These are phyloP conservation scores for Sarcomyxa edulis DNA, from an alignment of 768 basidiomycete species.

Conservation along the genomic window DNA sequence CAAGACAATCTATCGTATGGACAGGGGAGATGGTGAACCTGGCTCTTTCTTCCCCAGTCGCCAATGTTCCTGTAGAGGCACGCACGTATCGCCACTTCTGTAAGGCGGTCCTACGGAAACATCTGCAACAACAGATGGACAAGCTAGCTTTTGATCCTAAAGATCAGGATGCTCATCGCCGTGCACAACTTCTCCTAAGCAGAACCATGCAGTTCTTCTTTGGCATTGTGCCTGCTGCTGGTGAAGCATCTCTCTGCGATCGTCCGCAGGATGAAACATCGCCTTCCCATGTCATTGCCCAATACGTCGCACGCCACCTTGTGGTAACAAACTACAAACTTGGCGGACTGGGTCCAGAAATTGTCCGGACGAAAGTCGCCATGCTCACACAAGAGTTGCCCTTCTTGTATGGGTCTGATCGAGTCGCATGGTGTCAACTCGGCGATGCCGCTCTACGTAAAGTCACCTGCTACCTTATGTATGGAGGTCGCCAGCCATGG, in stretches of 20 bases:
- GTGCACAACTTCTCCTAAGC: too few species aligned
- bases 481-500: not conserved
- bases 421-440: not conserved
- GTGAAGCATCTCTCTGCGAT: not conserved
- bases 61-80: not conserved
- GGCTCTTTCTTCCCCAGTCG: not conserved
- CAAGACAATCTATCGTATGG: not conserved
- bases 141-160: too few species aligned
- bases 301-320: not conserved
- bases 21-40: not conserved
- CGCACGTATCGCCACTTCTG: not conserved
- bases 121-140: not conserved
- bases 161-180: too few species aligned
- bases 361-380: not conserved
- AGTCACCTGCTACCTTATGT: not conserved
- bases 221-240: too few species aligned
- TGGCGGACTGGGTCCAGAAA: too few species aligned
- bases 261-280: not conserved
- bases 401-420: not conserved
- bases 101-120: not conserved
- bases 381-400: not conserved
- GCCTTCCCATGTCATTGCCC: not conserved
- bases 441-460: not conserved
- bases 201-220: too few species aligned
- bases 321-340: not conserved